Base-by-base conservation (phyloP, 2,329 filamentous ascomycete species). In the Penicillium freii region DNA sequence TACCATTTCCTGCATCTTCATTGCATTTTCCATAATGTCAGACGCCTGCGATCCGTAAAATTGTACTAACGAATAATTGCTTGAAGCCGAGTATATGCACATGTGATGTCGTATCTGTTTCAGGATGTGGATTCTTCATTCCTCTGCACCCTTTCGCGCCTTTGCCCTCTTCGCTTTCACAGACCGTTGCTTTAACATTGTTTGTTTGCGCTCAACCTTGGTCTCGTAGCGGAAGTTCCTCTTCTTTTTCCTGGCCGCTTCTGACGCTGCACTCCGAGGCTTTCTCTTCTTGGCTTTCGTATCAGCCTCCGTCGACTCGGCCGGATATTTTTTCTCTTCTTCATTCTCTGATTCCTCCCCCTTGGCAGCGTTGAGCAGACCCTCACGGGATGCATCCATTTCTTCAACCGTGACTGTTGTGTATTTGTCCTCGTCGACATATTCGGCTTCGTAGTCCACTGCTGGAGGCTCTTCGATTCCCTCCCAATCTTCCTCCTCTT, bases 331-430 rank as follows among this genome's bases (percentile, higher is more conserved):
- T 29, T 58, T 62, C 59, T 63, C 65, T 34, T 65, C 62, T 38
- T 71, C 64, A 1, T 68, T 67, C 6, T 69, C 63, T 5, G 64
- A 64, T 8, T 67, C 69, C 53, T 73, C 66, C 50, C 67, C 62
- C 39, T 72, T 65, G 42, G 71, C 74, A 3, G 81, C 79, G 66
- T 84, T 87, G 57, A 84, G 81, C 47, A 95, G 77, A 0, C 90
- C 90, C 54, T 92, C 86, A 64, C 85, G 85, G 13, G 89, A 87
- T 17, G 95, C 84, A 61, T 88, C 88, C 65, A 99, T 91, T 11
- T 90, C 88, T 73, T 97, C 93, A 1, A 99, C 87, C 0, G 91
- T 97, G 27, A 99, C 94, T 0, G 91, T 96, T 0, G 94, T 97
- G 73, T 91, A 97, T 71, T 89, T 90, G 74, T 97, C 93, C 73